phyloP scores from a whole-genome alignment of 768 basidiomycete genomes.

The Mrakia frigida region DNA sequence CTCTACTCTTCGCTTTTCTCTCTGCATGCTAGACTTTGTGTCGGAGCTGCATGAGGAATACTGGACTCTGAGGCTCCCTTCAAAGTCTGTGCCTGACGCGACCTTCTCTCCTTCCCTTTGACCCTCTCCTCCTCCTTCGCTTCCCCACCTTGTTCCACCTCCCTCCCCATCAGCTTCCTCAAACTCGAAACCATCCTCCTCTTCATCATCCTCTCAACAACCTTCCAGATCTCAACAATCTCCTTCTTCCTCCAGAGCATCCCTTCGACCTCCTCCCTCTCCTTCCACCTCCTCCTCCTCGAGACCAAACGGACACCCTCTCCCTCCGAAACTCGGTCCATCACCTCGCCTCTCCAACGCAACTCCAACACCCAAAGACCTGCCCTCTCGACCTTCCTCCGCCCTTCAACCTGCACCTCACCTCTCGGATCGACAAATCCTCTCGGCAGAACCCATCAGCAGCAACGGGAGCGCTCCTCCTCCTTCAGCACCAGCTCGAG shows the following conservation, averaged over 20 bases:
- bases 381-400: conserved; percentile 1
- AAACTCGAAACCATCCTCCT: background rate
- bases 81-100: background rate
- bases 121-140: background rate
- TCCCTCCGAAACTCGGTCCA: background rate
- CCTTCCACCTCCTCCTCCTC: background rate
- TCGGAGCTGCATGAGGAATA: no score
- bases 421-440: background rate
- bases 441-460: conserved; percentile 9
- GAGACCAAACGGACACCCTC: background rate
- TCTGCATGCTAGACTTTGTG: no score
- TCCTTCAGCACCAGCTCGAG: background rate
- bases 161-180: background rate
- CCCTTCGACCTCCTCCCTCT: background rate
- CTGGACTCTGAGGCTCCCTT: no score
- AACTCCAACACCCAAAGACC: background rate
- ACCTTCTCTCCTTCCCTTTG: background rate
- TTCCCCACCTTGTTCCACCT: background rate
- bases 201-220: background rate
- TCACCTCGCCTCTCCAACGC: background rate
- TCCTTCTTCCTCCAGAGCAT: background rate
- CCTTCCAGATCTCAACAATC: background rate
- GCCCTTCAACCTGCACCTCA: background rate
- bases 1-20: no score
- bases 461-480: background rate